Evolutionary conservation across 2,329 filamentous ascomycete genomes (phyloP).

Genomic region (Exserohilum rostratum): DNA sequence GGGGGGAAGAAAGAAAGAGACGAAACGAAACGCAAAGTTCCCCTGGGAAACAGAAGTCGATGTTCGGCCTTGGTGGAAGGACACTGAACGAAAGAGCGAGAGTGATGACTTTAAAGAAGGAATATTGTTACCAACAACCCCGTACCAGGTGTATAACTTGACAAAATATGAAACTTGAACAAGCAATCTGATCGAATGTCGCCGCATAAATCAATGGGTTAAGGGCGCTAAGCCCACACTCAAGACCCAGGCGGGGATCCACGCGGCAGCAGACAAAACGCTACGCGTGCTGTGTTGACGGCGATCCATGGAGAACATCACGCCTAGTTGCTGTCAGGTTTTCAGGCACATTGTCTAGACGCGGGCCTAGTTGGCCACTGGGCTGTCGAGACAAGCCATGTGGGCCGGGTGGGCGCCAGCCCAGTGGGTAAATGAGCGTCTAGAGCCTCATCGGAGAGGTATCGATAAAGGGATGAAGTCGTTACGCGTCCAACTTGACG

Average conservation of each 20-base stretch:
- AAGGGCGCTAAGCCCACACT: slow-evolving; percentile 23
- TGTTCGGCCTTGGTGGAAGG: slow-evolving; percentile 40
- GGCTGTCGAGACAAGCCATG: slow-evolving; percentile 20
- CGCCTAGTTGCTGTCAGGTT: slow-evolving; percentile 14
- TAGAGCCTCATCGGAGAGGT: slow-evolving; percentile 19
- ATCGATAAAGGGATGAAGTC: slow-evolving; percentile 30
- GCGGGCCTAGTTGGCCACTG: slow-evolving; percentile 13
- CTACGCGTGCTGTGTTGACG: slow-evolving; percentile 23
- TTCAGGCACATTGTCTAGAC: slow-evolving; percentile 16
- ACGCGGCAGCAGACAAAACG: slow-evolving; percentile 28
- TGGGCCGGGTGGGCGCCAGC: slow-evolving; percentile 5
- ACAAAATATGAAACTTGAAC: slow-evolving; percentile 26
- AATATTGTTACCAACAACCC: slow-evolving; percentile 19
- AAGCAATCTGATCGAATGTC: slow-evolving; percentile 12
- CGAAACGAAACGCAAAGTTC: slow-evolving; percentile 29
- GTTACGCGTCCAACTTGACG: slow-evolving; percentile 43
- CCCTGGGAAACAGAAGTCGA: slow-evolving; percentile 31
- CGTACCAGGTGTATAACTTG: slow-evolving; percentile 23
- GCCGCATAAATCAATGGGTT: slow-evolving; percentile 30
- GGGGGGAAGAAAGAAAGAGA: slow-evolving; percentile 25
- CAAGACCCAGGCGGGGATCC: slow-evolving; percentile 19
- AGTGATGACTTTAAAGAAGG: slow-evolving; percentile 36
- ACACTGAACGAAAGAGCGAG: slow-evolving; percentile 32
- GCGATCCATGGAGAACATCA: slow-evolving; percentile 11
- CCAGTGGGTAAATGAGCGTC: slow-evolving; percentile 30